Conservation (phyloP, 768 basidiomycete genomes). For the Podaxis sp. region DNA sequence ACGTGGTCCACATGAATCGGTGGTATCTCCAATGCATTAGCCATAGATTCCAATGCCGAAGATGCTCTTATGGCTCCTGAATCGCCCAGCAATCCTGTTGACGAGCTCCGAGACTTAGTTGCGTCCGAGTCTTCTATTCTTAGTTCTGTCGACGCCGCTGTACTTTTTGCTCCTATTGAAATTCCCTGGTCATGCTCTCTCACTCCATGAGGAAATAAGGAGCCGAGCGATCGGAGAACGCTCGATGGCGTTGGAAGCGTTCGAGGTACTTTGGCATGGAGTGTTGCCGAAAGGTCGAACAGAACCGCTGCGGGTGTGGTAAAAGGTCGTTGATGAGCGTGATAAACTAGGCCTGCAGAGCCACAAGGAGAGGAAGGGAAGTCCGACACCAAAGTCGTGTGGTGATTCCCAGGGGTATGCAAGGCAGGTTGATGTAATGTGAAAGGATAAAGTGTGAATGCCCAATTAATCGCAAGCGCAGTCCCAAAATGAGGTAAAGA, state of each 20-base stretch:
- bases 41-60: slow-evolving; percentile 63
- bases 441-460: background rate
- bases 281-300: slow-evolving; percentile 74
- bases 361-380: background rate
- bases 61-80: slow-evolving; percentile 24
- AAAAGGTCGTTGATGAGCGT: slow-evolving; percentile 90
- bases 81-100: slow-evolving; percentile 25
- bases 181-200: background rate
- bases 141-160: slow-evolving; percentile 1
- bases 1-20: slow-evolving; percentile 97
- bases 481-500: background rate
- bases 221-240: slow-evolving; percentile 54
- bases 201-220: slow-evolving; percentile 20
- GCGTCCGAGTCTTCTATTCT: background rate
- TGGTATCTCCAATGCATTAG: slow-evolving; percentile 78
- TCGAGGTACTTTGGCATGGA: slow-evolving; percentile 62
- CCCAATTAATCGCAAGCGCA: background rate
- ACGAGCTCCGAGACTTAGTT: background rate
- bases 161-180: background rate
- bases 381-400: background rate
- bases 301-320: slow-evolving; percentile 83
- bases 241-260: slow-evolving; percentile 64
- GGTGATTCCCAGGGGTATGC: background rate
- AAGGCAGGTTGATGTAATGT: background rate
- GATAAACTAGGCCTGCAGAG: slow-evolving; percentile 85